Conservation (phyloP, 257 asterid species). For the Capsicum rhomboideum region DNA sequence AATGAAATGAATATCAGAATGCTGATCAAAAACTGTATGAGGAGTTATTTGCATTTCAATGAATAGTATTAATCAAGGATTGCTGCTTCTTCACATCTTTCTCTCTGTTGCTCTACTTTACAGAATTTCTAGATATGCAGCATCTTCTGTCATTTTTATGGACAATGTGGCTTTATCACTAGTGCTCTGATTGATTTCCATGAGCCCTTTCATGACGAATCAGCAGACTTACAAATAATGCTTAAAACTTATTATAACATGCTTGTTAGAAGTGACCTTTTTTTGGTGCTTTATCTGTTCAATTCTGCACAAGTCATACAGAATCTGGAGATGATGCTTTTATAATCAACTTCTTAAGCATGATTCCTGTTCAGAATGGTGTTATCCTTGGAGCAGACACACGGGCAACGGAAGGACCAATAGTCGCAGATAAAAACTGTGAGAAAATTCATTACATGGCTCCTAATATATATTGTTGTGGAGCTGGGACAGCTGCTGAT, state of each 20-base stretch:
- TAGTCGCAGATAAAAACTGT: constrained; percentile 96
- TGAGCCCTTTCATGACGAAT: neutral
- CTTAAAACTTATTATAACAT: neutral
- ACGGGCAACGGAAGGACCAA: constrained; percentile 98
- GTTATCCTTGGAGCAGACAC: constrained; percentile 99
- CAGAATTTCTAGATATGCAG: neutral
- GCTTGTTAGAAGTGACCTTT: neutral
- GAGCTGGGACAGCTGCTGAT: constrained; percentile 96
- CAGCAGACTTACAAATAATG: neutral
- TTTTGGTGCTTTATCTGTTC: neutral
- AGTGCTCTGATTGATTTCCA: neutral
- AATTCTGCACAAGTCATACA: neutral
- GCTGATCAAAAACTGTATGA: neutral
- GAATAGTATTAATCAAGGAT: neutral
- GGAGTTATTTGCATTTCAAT: neutral
- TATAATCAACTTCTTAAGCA: neutral
- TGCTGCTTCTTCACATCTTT: neutral
- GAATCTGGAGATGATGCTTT: neutral
- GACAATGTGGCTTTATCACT: neutral
- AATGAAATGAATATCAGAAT: neutral
- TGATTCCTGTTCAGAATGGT: constrained; percentile 61
- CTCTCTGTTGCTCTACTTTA: neutral
- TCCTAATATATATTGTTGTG: constrained; percentile 72
- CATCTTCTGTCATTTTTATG: neutral
- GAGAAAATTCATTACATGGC: constrained; percentile 97